Evolutionary conservation across 257 asterid genomes (phyloP).

Genomic region (Oldenlandia corymbosa): DNA sequence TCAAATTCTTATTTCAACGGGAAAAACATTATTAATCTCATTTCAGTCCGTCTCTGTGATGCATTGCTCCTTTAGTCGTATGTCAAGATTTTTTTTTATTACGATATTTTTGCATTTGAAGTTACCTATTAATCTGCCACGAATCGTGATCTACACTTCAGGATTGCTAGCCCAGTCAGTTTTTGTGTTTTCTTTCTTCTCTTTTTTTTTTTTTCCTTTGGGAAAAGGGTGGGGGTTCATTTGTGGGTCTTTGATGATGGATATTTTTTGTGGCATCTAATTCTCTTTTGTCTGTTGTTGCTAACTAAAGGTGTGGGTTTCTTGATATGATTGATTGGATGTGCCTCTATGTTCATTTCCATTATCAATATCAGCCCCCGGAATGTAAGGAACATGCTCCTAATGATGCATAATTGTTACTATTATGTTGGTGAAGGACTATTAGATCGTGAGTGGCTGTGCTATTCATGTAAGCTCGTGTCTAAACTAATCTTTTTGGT

Average conservation of each 20-base stretch:
- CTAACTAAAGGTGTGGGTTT: not conserved
- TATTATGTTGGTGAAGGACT: not conserved
- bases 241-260: not conserved
- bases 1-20: not conserved
- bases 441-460: not conserved
- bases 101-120: not conserved
- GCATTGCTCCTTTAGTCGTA: not conserved
- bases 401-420: not conserved
- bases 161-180: too few species aligned
- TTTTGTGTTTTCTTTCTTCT: too few species aligned
- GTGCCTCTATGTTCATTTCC: not conserved
- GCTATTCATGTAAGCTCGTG: not conserved
- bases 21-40: not conserved
- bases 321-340: not conserved
- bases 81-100: not conserved
- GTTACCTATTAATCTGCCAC: not conserved
- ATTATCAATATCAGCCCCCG: not conserved
- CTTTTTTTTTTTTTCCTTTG: too few species aligned
- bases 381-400: not conserved
- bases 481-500: slow-evolving; percentile 4
- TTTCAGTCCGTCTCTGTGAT: not conserved
- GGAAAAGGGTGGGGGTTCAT: not conserved
- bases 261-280: not conserved
- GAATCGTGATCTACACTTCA: not conserved
- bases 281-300: not conserved